Evolutionary conservation across 805 yeast species (phyloP), one percentile per base, ranked within the genome.

Genomic region (Saccharomycopsis malanga): DNA sequence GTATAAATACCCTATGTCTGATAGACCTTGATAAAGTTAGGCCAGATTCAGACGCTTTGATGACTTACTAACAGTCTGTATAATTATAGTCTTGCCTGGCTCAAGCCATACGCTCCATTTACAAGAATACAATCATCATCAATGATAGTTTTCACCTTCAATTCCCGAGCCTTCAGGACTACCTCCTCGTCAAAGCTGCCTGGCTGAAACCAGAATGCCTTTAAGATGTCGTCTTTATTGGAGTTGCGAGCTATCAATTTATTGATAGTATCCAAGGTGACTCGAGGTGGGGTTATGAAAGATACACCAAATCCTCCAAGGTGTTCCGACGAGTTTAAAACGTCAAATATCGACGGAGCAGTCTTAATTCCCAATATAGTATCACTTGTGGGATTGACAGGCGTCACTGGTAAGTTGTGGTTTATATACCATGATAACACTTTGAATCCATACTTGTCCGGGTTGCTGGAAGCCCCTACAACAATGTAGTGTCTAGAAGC

Each of bases 161-260:
- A 54, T n/a, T 60, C 43, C 25, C 53, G 56, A 1, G 73, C 71
- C 29, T 62, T 62, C 1, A 71, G 65, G 15, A 82, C 65, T 2
- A 74, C 76, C 10, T 66, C 70, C 2, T 59, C 57, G 56, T 82
- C 79, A 54, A 75, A 84, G 20, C 87, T 74, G 0, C 94, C 95
- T 0, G 95, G 95, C 58, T 86, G 95, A 54, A 83, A 79, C 95
- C 95, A 87, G 14, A 84, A 65, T 1, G 81, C 78, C 55, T 73
- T 73, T 42, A 54, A 7, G 58, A 58, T 4, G 57, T 44, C 25
- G 61, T 56, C 48, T 14, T 45, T 17, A 17, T 42, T 29, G 20
- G 3, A 6, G 3, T 23, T 24, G 14, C 34, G 18, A 17, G 23
- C 21, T 20, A 39, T 25, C 18, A 75, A 62, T 14, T 68, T 68